Percentiles rank a stretch among this genome's conserved stretches.
Evolutionary conservation across 768 basidiomycete genomes (phyloP).

Genomic region (Paxillus ammoniavirescens): DNA sequence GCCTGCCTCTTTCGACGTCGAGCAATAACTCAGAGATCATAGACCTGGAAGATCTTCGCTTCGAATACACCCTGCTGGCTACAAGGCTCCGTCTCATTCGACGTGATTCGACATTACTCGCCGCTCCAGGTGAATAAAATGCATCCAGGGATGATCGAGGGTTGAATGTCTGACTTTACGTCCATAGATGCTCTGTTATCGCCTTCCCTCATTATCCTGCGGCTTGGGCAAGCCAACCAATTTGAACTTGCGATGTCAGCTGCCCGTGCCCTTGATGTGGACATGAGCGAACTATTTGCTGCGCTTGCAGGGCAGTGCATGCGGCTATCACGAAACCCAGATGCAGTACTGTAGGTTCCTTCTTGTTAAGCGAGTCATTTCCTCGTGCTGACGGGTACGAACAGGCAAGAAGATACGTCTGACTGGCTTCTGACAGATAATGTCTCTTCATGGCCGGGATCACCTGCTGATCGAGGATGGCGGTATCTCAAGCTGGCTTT

Average conservation of each 20-base stretch:
- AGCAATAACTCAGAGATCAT: slow-evolving; percentile 71
- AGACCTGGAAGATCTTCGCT: slow-evolving; percentile 73
- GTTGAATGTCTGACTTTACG: slow-evolving; percentile 21
- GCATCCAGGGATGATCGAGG: slow-evolving; percentile 7
- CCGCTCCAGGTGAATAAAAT: slow-evolving; percentile 58
- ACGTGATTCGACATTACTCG: slow-evolving; percentile 60
- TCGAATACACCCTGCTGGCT: slow-evolving; percentile 72
- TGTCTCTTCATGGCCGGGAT: slow-evolving; percentile 81
- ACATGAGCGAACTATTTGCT: slow-evolving; percentile 86
- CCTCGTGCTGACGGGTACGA: slow-evolving; percentile 5
- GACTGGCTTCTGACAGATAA: slow-evolving; percentile 86
- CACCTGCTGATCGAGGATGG: slow-evolving; percentile 80
- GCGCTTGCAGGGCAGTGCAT: slow-evolving; percentile 77
- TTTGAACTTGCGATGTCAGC: slow-evolving; percentile 79
- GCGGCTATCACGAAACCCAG: slow-evolving; percentile 63
- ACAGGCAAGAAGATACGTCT: slow-evolving; percentile 66
- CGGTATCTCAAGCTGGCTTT: slow-evolving; percentile 81
- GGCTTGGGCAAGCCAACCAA: slow-evolving; percentile 73
- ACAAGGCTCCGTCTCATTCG: slow-evolving; percentile 75
- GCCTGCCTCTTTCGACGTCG: slow-evolving; percentile 77
- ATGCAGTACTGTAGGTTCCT: slow-evolving; percentile 53
- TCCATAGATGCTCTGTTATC: slow-evolving; percentile 51
- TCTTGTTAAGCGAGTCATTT: neutral
- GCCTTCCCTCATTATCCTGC: slow-evolving; percentile 66
- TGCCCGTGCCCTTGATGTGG: slow-evolving; percentile 72